Evolutionary conservation across 345 rosid species (phyloP), one percentile per base, ranked within the genome.

Genomic region (Kernera saxatilis): DNA sequence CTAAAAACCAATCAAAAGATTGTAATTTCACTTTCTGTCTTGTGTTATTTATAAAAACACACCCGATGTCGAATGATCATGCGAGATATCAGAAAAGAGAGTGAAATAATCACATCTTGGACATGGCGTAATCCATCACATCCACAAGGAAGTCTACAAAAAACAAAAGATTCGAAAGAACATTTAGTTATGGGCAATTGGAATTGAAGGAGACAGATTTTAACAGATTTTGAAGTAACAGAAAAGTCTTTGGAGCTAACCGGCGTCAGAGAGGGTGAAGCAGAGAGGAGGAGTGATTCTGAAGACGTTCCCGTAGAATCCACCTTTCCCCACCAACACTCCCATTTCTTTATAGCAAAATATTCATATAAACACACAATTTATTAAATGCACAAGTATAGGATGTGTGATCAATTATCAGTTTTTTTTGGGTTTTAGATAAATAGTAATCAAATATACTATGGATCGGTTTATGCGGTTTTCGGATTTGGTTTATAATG

Each of bases 211-310:
- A 32, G 15, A 6, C 18, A 32, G 7, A 55, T 12, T 54, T 52
- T 26, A 51, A 43, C 44, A 51, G 27, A 10, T 52, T 22, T 37
- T 33, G 14, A n/a, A 29, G 35, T 23, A 37, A 52, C 8, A 13
- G 2, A 25, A 26, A 54, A 29, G 30, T 17, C 8, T 5, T 13
- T 64, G 33, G 30, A 74, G 66, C 78, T 5, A 57, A 90, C 97
- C 98, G 40, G 98, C 96, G 82, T 93, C 97, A 25, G 82, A 81
- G 61, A 86, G 79, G 11, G 91, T 86, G 78, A 93, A 87, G 77
- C 96, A 90, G 61, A 93, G 90, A 9, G 98, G 98, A 25, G 98
- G 96, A 9, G 96, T 88, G 15, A 93, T 87, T 76, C 97, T 82
- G 72, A 93, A 87, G 35, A 88, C 97, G 56, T 93, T 93, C 52